Evolutionary conservation across 164 flowering plant species (phyloP).

Genomic region (Piper longum): DNA sequence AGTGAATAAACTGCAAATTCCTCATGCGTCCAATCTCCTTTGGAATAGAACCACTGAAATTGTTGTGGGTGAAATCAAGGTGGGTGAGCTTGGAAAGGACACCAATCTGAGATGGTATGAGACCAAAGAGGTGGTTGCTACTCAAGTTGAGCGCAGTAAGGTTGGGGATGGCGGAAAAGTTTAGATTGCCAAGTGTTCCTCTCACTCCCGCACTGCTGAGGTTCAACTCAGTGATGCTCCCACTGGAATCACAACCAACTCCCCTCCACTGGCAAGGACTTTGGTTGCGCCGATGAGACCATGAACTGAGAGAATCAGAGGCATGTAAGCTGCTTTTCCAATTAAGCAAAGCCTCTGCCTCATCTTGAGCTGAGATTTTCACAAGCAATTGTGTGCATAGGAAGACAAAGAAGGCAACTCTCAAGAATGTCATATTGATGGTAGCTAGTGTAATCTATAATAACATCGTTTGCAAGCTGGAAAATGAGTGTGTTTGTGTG

Average conservation of each 20-base stretch:
- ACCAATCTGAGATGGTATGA: conserved; percentile 1
- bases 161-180: conserved; percentile 4
- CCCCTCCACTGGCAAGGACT: conserved; percentile 10
- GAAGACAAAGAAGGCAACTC: conserved; percentile 1
- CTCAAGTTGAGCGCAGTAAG: conserved; percentile 3
- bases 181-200: conserved; percentile 5
- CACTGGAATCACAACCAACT: conserved; percentile 1
- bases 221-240: conserved; percentile 5
- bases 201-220: conserved; percentile 3
- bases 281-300: not conserved
- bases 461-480: no score
- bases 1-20: conserved; percentile 8
- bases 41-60: conserved; percentile 9
- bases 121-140: conserved; percentile 2
- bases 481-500: no score
- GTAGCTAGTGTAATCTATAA: no score
- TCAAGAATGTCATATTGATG: not conserved
- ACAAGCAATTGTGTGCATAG: not conserved
- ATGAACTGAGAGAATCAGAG: conserved; percentile 10
- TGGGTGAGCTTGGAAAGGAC: conserved; percentile 5
- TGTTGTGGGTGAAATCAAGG: conserved; percentile 10
- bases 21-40: conserved; percentile 13
- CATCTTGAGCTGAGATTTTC: conserved; percentile 9
- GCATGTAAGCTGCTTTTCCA: conserved; percentile 19
- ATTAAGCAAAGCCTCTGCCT: conserved; percentile 13